These are phyloP conservation scores for Misopates orontium DNA, from an alignment of 257 asterid genomes.

Conservation along the genomic window DNA sequence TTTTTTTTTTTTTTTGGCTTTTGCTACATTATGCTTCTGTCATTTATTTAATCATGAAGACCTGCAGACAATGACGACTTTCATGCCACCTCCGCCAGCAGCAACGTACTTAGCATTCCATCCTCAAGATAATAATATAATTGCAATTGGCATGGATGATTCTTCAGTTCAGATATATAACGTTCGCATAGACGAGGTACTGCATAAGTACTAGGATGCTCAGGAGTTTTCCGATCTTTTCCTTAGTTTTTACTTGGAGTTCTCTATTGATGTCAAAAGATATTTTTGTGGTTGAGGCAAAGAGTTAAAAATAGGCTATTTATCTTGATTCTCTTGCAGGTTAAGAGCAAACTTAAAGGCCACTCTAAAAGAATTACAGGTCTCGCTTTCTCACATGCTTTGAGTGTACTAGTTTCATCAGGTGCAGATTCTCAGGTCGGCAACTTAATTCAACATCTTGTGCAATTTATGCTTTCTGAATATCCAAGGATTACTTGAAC, in stretches of 20 bases:
- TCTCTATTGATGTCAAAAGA: too few relatives aligned
- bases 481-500: background rate
- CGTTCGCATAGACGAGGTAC: slow-evolving; percentile 69
- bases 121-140: slow-evolving; percentile 69
- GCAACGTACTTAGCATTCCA: slow-evolving; percentile 72
- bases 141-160: slow-evolving; percentile 78
- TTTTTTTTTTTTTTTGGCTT: background rate
- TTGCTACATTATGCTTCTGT: background rate
- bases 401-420: slow-evolving; percentile 58
- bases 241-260: too few relatives aligned
- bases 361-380: slow-evolving; percentile 65
- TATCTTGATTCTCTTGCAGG: slow-evolving; percentile 33
- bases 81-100: slow-evolving; percentile 85
- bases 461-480: slow-evolving; percentile 8
- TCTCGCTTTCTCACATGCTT: slow-evolving; percentile 56
- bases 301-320: background rate
- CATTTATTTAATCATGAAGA: too few relatives aligned
- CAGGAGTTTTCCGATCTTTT: too few relatives aligned
- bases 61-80: slow-evolving; percentile 65
- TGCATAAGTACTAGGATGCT: too few relatives aligned
- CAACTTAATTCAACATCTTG: background rate
- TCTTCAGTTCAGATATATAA: slow-evolving; percentile 67
- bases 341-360: slow-evolving; percentile 63
- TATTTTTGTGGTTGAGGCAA: too few relatives aligned
- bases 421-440: slow-evolving; percentile 70